Evolutionary conservation across 345 rosid genomes (phyloP), one percentile per base, ranked within the genome.

Genomic region (Euphorbia lathyris): DNA sequence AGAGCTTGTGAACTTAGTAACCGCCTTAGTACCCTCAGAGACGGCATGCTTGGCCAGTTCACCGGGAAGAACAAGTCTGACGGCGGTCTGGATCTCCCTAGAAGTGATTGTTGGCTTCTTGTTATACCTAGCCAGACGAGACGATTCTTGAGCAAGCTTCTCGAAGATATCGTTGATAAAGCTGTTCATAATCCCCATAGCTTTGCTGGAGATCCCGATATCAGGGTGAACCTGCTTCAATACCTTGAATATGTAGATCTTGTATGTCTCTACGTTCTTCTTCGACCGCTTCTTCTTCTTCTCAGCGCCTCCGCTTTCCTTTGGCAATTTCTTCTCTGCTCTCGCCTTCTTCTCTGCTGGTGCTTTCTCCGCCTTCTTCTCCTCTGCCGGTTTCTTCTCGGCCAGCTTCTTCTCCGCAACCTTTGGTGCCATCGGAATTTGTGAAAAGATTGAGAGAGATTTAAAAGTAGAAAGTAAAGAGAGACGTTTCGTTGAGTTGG

Each of bases 301-400:
- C 52, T 68, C 72, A 7, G 62, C 61, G 27, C 58, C 60, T 9
- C 50, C 60, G n/a, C 60, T 52, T 13, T 68, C 63, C 25, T 68
- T 57, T 3, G 72, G 63, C 63, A 68, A 3, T 25, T 55, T 68
- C 72, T 68, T 68, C 52, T 57, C 63, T 0, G 62, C 72, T 20
- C 53, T 57, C 2, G 62, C 61, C 62, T 67, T 67, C 62, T 67
- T 67, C 62, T 67, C 71, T 7, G 71, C 71, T 13, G 71, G 71
- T 2, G 60, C 68, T 7, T 43, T 65, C 56, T 65, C 68, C 8
- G 68, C 66, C 27, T n/a, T 26, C 12, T 23, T 29, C 9, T 65
- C 56, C 16, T 50, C 56, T 7, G 9, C 55, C 8, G n/a, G n/a
- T n/a, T n/a, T n/a, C n/a, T n/a, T n/a, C n/a, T n/a, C n/a, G n/a